A percentile compares a stretch with the other conserved stretches of the same genome.
These are phyloP conservation scores for Fistulinella prunicolor DNA, from an alignment of 768 basidiomycete genomes.

Conservation along the genomic window DNA sequence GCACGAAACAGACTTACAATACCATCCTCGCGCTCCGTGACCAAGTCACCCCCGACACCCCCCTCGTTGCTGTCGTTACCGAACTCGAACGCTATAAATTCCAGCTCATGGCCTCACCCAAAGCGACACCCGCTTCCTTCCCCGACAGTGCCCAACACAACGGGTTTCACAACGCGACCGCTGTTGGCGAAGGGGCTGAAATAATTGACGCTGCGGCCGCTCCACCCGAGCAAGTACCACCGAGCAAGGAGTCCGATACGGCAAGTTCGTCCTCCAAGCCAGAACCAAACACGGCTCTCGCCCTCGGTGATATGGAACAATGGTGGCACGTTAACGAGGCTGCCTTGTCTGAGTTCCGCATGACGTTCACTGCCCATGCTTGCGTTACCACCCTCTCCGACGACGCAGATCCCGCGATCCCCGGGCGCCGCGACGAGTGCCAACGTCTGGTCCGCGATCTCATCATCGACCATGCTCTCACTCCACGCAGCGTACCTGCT, in stretches of 20 bases:
- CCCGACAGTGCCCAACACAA: background rate
- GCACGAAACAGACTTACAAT: conserved; percentile 22
- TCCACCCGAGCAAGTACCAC: background rate
- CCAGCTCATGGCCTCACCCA: background rate
- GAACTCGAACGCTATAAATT: conserved; percentile 10
- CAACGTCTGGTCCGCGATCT: conserved; percentile 25
- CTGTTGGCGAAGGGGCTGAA: background rate
- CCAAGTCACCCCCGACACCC: conserved; percentile 14
- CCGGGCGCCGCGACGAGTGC: conserved; percentile 21
- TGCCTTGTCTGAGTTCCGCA: conserved; percentile 5
- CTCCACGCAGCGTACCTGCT: conserved; percentile 13
- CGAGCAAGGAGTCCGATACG: background rate
- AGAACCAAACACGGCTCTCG: conserved; percentile 1
- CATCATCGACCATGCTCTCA: conserved; percentile 22
- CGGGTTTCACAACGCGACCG: too few relatives aligned
- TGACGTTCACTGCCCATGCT: conserved; percentile 19
- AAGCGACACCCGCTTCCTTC: background rate
- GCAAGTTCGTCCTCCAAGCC: background rate
- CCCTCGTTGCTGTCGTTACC: conserved; percentile 19
- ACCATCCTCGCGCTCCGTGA: conserved; percentile 16
- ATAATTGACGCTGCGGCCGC: background rate
- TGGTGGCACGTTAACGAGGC: conserved; percentile 21
- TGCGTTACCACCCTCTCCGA: conserved; percentile 24
- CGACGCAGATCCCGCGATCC: conserved; percentile 13
- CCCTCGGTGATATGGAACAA: conserved; percentile 18